A percentile compares a stretch with the other conserved stretches of the same genome.
Conservation (phyloP, 176 grass and related monocot genomes). For the Cenchrus purpureus region DNA sequence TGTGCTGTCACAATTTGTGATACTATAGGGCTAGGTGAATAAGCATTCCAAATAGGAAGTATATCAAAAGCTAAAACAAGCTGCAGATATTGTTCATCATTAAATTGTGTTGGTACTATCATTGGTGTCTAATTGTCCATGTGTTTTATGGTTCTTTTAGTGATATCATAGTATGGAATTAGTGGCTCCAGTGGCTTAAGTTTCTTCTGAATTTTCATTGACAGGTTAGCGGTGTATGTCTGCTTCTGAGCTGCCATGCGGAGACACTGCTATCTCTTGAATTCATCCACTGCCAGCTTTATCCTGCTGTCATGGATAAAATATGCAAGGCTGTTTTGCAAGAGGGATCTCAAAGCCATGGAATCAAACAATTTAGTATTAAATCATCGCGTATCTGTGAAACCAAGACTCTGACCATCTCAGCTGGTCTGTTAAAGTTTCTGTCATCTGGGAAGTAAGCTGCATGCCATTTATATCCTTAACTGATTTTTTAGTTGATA, state of each 20-base stretch:
- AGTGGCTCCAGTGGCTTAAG: conserved; percentile 2
- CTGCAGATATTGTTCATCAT: background rate
- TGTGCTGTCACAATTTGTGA: background rate
- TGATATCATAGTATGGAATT: background rate
- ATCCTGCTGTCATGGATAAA: conserved; percentile 55
- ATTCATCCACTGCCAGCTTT: conserved; percentile 60
- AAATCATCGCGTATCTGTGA: conserved; percentile 55
- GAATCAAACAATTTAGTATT: conserved; percentile 47
- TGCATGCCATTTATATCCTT: conserved; percentile 17
- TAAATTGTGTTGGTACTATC: background rate
- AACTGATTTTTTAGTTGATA: background rate
- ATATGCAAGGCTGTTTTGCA: conserved; percentile 47
- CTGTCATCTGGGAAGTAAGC: conserved; percentile 62
- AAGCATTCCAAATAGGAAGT: conserved; percentile 2
- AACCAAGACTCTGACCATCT: conserved; percentile 34
- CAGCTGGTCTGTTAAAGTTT: conserved; percentile 51
- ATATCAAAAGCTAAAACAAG: background rate
- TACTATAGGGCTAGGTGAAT: background rate
- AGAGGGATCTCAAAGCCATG: conserved; percentile 41
- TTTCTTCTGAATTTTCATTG: conserved; percentile 39
- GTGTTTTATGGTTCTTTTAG: conserved; percentile 9
- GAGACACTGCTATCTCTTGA: conserved; percentile 60
- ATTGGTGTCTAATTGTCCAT: background rate
- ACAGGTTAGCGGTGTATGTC: conserved; percentile 54
- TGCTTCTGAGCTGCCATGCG: conserved; percentile 56